phyloP scores from a whole-genome alignment of 2,329 filamentous ascomycete species.

The Aspergillus sergii region DNA sequence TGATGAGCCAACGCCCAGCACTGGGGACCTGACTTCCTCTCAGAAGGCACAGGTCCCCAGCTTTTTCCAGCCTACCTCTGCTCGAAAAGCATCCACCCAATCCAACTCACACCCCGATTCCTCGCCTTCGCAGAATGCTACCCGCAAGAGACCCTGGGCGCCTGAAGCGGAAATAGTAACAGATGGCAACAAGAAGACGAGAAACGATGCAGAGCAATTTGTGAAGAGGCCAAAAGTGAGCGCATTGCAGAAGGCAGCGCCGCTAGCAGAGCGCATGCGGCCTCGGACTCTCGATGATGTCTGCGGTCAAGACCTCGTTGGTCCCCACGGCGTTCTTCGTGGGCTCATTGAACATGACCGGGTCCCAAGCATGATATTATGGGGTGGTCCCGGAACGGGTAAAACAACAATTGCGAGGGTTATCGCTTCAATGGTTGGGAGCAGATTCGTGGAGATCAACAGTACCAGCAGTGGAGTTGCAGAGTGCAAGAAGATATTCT shows the following conservation, averaged over 20 bases:
- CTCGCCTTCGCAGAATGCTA: conserved; percentile 29
- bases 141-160: conserved; percentile 36
- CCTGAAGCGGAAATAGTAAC: conserved; percentile 26
- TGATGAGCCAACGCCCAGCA: conserved; percentile 49
- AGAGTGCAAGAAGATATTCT: conserved; percentile 91
- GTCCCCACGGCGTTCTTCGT: conserved; percentile 77
- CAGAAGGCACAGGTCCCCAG: conserved; percentile 49
- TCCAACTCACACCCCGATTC: conserved; percentile 24
- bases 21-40: conserved; percentile 43
- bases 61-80: conserved; percentile 59
- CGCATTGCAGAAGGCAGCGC: conserved; percentile 69
- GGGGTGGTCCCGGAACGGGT: conserved; percentile 56
- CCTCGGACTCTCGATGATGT: conserved; percentile 82
- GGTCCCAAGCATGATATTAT: conserved; percentile 93
- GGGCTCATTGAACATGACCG: conserved; percentile 82
- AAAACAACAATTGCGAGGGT: conserved; percentile 79
- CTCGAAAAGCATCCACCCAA: conserved; percentile 42
- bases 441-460: conserved; percentile 93
- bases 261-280: conserved; percentile 91
- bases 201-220: conserved; percentile 40
- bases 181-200: conserved; percentile 25
- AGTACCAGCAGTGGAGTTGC: conserved; percentile 84
- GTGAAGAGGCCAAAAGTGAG: conserved; percentile 68
- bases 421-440: conserved; percentile 78
- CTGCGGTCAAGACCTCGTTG: conserved; percentile 88